A percentile compares a stretch with the other conserved stretches of the same genome.
Evolutionary conservation across 2,329 filamentous ascomycete species (phyloP).

Genomic region (Metarhizium sp.): DNA sequence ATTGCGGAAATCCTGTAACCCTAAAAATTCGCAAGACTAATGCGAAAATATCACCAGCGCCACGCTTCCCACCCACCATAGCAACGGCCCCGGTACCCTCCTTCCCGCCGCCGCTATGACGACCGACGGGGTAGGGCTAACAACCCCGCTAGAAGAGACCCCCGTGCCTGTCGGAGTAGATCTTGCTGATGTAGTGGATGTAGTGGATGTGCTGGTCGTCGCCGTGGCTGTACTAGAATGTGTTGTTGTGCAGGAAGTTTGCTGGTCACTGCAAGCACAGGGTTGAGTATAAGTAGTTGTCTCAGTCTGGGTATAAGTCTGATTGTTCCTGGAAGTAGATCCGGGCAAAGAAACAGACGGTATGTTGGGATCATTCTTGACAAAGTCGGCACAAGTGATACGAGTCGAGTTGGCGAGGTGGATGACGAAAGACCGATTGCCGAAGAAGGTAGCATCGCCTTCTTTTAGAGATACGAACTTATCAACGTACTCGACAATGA

Average conservation of each 20-base stretch:
- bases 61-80: neutral
- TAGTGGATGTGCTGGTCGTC: neutral
- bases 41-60: neutral
- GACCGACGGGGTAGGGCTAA: neutral
- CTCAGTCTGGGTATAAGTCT: too few relatives aligned
- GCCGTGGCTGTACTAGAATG: neutral
- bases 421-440: conserved; percentile 54
- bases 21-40: neutral
- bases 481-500: conserved; percentile 43
- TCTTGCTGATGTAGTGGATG: neutral
- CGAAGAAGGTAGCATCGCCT: conserved; percentile 49
- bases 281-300: too few relatives aligned
- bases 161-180: neutral
- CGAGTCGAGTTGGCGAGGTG: conserved; percentile 56
- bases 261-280: too few relatives aligned
- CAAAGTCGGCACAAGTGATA: conserved; percentile 56
- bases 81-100: neutral
- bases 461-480: conserved; percentile 43
- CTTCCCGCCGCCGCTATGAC: neutral
- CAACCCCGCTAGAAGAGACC: neutral
- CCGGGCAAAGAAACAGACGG: neutral
- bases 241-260: neutral
- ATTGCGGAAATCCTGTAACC: neutral
- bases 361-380: neutral
- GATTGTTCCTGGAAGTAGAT: too few relatives aligned